Evolutionary conservation across 176 grass and related monocot species (phyloP).

Genomic region (Pharus latifolius): DNA sequence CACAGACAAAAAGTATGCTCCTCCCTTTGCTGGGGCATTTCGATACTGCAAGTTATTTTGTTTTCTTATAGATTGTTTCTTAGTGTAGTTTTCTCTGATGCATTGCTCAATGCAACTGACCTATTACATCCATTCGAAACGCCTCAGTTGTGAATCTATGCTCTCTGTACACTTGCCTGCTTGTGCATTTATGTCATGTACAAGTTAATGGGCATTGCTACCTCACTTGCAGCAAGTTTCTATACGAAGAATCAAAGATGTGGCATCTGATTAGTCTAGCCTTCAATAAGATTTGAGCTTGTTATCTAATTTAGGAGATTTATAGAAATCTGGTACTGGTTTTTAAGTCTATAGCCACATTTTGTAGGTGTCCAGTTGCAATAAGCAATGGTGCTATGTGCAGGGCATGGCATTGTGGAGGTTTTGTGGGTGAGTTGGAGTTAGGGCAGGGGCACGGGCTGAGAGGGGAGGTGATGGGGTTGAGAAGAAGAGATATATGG

Average conservation of each 20-base stretch:
- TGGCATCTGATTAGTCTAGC: no score
- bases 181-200: neutral
- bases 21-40: neutral
- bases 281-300: neutral
- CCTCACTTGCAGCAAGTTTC: neutral
- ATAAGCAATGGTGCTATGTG: no score
- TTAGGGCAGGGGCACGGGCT: no score
- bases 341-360: no score
- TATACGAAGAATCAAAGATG: no score
- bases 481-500: no score
- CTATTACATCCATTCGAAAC: neutral
- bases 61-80: neutral
- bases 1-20: constrained; percentile 83
- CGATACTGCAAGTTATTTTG: neutral
- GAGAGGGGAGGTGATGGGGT: no score
- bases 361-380: no score
- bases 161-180: neutral
- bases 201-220: no score
- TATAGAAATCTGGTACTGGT: no score
- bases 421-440: no score
- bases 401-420: no score
- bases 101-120: neutral
- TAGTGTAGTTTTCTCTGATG: neutral
- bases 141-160: neutral
- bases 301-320: neutral